These are phyloP conservation scores for Scolecobasidium constrictum DNA, from an alignment of 2,329 filamentous ascomycete genomes.

Conservation along the genomic window DNA sequence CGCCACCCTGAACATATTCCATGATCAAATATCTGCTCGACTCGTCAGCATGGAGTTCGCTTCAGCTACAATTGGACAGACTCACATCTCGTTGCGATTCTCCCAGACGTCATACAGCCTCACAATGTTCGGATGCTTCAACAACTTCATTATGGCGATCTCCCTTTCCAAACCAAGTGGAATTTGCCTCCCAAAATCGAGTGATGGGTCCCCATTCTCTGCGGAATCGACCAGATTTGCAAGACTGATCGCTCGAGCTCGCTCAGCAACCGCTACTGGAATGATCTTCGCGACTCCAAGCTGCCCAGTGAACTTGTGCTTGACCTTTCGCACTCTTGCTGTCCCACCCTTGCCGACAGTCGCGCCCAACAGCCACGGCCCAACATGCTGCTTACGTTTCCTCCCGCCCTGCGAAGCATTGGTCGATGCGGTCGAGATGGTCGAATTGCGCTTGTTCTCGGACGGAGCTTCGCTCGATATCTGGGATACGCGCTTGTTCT, in stretches of 20 bases:
- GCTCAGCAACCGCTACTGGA: constrained; percentile 63
- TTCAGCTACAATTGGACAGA: constrained; percentile 1
- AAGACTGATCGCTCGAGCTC: constrained; percentile 77
- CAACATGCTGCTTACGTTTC: constrained; percentile 63
- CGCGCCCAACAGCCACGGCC: constrained; percentile 85
- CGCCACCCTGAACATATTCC: constrained; percentile 76
- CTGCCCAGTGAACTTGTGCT: constrained; percentile 68
- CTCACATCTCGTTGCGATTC: constrained; percentile 86
- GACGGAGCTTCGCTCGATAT: constrained; percentile 28
- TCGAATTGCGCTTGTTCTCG: constrained; percentile 7
- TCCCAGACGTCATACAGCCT: constrained; percentile 96
- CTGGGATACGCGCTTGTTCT: constrained; percentile 44
- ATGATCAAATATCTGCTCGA: constrained; percentile 73
- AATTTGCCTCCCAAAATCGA: constrained; percentile 54
- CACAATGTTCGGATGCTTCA: constrained; percentile 91
- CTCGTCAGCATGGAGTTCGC: constrained; percentile 15
- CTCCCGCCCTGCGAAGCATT: constrained; percentile 19
- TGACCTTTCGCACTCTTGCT: constrained; percentile 74
- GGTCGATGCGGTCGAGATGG: constrained; percentile 25
- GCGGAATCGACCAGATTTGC: constrained; percentile 70
- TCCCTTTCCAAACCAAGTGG: constrained; percentile 88
- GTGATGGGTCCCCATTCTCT: constrained; percentile 41
- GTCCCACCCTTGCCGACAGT: constrained; percentile 85
- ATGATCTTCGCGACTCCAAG: constrained; percentile 93
- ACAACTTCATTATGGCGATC: constrained; percentile 92